A percentile compares a stretch with the other conserved stretches of the same genome.
Conservation (phyloP, 2,329 filamentous ascomycete species). For the Diaporthe vexans region DNA sequence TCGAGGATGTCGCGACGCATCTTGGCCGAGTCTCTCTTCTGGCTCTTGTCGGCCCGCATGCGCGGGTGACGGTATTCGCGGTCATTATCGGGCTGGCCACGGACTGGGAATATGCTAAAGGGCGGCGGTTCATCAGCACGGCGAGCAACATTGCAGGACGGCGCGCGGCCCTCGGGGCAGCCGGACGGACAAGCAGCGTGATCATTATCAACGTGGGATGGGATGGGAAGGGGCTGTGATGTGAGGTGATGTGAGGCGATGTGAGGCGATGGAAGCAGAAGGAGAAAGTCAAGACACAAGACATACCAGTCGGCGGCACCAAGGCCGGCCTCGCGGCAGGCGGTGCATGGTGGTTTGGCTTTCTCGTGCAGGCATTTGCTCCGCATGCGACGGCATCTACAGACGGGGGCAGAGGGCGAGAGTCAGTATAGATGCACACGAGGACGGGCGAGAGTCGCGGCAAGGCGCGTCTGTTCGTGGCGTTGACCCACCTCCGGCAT, state of each 20-base stretch:
- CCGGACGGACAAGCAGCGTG: constrained; percentile 1
- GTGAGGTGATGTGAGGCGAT: too few species aligned
- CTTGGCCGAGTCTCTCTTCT: constrained; percentile 56
- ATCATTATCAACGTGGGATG: background rate
- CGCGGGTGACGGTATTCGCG: constrained; percentile 70
- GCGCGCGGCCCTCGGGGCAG: background rate
- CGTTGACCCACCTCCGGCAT: constrained; percentile 62
- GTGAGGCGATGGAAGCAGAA: constrained; percentile 9
- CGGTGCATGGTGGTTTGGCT: constrained; percentile 63
- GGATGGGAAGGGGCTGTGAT: background rate
- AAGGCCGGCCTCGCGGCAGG: constrained; percentile 65
- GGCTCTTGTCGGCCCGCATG: constrained; percentile 61
- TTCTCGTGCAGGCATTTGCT: constrained; percentile 69
- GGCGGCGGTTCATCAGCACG: constrained; percentile 23
- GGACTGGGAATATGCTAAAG: constrained; percentile 63
- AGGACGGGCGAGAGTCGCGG: constrained; percentile 23
- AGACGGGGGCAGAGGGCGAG: constrained; percentile 10
- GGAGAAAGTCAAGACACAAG: background rate
- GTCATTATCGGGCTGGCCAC: constrained; percentile 68
- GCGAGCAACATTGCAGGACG: background rate
- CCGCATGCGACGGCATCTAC: constrained; percentile 68
- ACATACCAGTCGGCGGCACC: constrained; percentile 64
- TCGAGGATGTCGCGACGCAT: constrained; percentile 53
- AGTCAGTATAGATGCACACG: constrained; percentile 32
- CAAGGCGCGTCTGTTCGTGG: constrained; percentile 32